Conservation (phyloP, 2,329 filamentous ascomycete genomes). For the Neocatenulostroma microsporum region DNA sequence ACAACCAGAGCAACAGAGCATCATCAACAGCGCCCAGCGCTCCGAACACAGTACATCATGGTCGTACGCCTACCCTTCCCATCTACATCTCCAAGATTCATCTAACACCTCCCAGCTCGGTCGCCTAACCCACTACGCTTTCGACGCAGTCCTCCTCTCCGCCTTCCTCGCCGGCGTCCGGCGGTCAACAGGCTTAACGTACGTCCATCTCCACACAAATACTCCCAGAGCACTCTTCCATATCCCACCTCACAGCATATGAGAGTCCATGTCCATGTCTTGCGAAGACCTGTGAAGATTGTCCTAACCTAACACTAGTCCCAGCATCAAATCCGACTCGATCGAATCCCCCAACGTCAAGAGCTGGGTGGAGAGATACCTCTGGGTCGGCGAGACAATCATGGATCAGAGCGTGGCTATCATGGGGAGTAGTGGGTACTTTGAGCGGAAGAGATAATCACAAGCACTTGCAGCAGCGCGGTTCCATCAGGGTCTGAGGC, state of each 20-base stretch:
- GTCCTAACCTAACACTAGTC: slow-evolving; percentile 45
- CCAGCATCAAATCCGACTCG: slow-evolving; percentile 81
- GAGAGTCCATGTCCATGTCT: not conserved
- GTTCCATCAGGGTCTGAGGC: not conserved
- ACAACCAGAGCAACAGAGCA: no score
- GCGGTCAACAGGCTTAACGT: slow-evolving; percentile 96
- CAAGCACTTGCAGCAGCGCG: not conserved
- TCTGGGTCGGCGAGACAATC: slow-evolving; percentile 91
- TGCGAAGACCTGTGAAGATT: slow-evolving; percentile 6
- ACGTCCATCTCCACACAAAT: slow-evolving; percentile 44
- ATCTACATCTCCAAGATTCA: slow-evolving; percentile 25
- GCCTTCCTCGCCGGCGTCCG: slow-evolving; percentile 95
- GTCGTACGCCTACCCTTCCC: slow-evolving; percentile 14
- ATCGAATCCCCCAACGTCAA: slow-evolving; percentile 77
- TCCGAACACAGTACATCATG: slow-evolving; percentile 9
- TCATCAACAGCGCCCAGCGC: slow-evolving; percentile 1
- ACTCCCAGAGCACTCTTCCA: slow-evolving; percentile 4
- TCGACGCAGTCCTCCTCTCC: slow-evolving; percentile 93
- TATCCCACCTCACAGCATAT: not conserved
- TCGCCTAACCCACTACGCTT: slow-evolving; percentile 86
- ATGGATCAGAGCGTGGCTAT: slow-evolving; percentile 96
- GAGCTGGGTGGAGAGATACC: slow-evolving; percentile 86
- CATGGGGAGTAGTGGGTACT: slow-evolving; percentile 79
- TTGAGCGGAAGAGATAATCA: slow-evolving; percentile 76
- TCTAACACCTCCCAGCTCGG: slow-evolving; percentile 65